Evolutionary conservation across 2,329 filamentous ascomycete species (phyloP).

Genomic region (Parastagonospora avenae): DNA sequence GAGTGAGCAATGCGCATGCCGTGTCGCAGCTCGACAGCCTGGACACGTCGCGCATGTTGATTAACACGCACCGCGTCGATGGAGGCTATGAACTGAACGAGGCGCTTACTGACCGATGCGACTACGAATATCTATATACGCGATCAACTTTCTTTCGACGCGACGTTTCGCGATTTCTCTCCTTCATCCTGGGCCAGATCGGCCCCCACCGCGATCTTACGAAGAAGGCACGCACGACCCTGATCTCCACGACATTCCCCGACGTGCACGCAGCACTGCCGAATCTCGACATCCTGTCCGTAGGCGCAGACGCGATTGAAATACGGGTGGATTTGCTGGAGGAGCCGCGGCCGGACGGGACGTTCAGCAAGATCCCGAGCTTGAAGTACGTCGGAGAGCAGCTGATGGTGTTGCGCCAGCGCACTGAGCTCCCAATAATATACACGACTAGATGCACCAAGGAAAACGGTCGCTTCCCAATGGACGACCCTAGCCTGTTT

Average conservation of each 20-base stretch:
- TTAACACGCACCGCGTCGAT: constrained; percentile 78
- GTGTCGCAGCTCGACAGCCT: constrained; percentile 63
- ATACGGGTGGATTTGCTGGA: constrained; percentile 81
- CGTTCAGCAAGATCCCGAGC: constrained; percentile 70
- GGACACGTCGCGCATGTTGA: constrained; percentile 65
- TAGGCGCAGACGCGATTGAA: constrained; percentile 85
- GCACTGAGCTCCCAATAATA: constrained; percentile 87
- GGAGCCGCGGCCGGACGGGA: constrained; percentile 66
- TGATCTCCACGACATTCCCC: constrained; percentile 87
- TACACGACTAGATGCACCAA: constrained; percentile 82
- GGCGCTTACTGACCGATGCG: constrained; percentile 69
- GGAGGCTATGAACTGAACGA: constrained; percentile 66
- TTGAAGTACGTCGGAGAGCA: constrained; percentile 85
- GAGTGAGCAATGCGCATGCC: constrained; percentile 64
- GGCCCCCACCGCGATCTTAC: constrained; percentile 77
- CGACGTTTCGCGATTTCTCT: constrained; percentile 78
- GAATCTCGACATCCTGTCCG: constrained; percentile 85
- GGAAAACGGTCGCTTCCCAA: constrained; percentile 84
- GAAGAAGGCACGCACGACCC: constrained; percentile 78
- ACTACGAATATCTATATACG: constrained; percentile 88
- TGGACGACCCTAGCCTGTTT: constrained; percentile 76
- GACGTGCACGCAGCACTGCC: constrained; percentile 82
- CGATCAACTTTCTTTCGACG: constrained; percentile 72
- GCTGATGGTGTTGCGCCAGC: constrained; percentile 80
- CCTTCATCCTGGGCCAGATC: constrained; percentile 79